phyloP scores from a whole-genome alignment of 129 eudicot species.

The Scalesia atractyloides region DNA sequence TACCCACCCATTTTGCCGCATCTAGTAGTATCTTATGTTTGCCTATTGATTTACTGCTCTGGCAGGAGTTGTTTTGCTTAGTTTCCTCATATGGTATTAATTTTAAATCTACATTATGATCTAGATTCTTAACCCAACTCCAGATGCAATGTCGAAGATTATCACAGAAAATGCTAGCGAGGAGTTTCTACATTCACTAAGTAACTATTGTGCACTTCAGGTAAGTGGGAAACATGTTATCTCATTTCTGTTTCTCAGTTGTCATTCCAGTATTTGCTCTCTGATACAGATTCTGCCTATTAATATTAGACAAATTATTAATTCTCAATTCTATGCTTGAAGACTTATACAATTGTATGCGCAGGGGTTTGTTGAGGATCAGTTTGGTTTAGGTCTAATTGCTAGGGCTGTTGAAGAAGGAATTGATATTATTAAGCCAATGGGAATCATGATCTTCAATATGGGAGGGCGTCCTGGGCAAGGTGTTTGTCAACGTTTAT shows the following conservation, averaged over 20 bases:
- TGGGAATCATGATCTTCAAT: conserved; percentile 94
- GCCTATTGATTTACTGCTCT: conserved; percentile 5
- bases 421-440: conserved; percentile 83
- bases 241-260: conserved; percentile 1
- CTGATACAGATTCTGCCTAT: not conserved
- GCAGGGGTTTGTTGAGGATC: conserved; percentile 99
- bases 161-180: conserved; percentile 96
- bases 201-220: conserved; percentile 99
- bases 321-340: not conserved
- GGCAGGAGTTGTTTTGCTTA: not conserved
- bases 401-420: conserved; percentile 99
- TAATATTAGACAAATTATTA: not conserved
- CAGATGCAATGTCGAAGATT: conserved; percentile 98
- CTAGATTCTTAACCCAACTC: conserved; percentile 98
- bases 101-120: conserved; percentile 18
- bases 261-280: not conserved
- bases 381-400: conserved; percentile 92
- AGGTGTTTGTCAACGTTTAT: conserved; percentile 90
- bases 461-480: conserved; percentile 99
- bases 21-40: not conserved
- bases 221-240: conserved; percentile 35
- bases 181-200: conserved; percentile 81
- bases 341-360: conserved; percentile 6
- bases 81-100: conserved; percentile 8
- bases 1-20: not conserved